These are phyloP conservation scores for Colletotrichum liriopes DNA, from an alignment of 2,329 filamentous ascomycete genomes.

Conservation along the genomic window DNA sequence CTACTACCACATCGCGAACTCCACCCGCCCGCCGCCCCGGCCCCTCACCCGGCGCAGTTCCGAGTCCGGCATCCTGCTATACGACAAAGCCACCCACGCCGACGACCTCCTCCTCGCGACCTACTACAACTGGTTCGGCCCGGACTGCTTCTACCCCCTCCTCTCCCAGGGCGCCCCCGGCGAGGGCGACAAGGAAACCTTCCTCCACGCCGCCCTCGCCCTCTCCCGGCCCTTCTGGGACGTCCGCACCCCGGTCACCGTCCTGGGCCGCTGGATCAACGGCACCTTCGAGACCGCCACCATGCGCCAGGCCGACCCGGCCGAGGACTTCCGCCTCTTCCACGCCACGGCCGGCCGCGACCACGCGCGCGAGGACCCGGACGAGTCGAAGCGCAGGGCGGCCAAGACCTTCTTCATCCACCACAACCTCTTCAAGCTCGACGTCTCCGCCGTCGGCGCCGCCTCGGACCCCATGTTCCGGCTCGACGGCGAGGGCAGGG, in stretches of 20 bases:
- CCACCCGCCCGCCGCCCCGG: conserved; percentile 50
- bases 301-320: conserved; percentile 52
- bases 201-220: conserved; percentile 60
- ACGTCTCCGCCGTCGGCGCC: conserved; percentile 49
- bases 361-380: conserved; percentile 37
- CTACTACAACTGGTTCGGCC: conserved; percentile 71
- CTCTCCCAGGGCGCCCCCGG: conserved; percentile 60
- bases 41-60: conserved; percentile 54
- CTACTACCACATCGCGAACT: conserved; percentile 61
- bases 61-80: conserved; percentile 65
- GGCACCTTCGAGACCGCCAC: conserved; percentile 46
- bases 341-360: conserved; percentile 37
- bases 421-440: conserved; percentile 56
- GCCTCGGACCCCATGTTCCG: conserved; percentile 44
- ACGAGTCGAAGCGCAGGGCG: conserved; percentile 33
- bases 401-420: conserved; percentile 54
- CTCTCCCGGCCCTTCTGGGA: conserved; percentile 58
- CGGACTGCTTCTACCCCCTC: conserved; percentile 65
- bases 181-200: conserved; percentile 66
- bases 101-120: conserved; percentile 63
- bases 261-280: conserved; percentile 53
- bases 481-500: conserved; percentile 45
- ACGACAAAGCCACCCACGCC: conserved; percentile 63
- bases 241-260: conserved; percentile 52
- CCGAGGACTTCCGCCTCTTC: conserved; percentile 49